Evolutionary conservation across 495 filamentous ascomycete species (phyloP).

Genomic region (Entonaema liquescens): DNA sequence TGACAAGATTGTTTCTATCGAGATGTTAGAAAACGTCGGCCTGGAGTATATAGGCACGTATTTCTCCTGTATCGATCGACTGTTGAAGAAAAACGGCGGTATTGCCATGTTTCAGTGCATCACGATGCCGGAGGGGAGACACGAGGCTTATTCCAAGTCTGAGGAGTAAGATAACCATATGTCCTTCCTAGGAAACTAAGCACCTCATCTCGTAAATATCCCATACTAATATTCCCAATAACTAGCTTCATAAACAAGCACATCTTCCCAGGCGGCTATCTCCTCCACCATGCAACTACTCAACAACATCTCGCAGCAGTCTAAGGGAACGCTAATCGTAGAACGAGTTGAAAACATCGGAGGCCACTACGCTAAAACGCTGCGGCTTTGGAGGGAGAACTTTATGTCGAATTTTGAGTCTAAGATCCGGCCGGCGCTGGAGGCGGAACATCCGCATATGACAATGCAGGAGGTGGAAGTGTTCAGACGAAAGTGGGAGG

Average conservation of each 20-base stretch:
- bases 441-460: conserved; percentile 62
- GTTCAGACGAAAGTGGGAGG: conserved; percentile 74
- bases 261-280: conserved; percentile 78
- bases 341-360: conserved; percentile 73
- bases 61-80: conserved; percentile 63
- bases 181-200: background rate
- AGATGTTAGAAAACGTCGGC: conserved; percentile 81
- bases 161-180: conserved; percentile 52
- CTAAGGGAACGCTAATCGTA: conserved; percentile 65
- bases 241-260: conserved; percentile 76
- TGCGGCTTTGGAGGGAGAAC: conserved; percentile 71
- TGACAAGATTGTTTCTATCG: conserved; percentile 75
- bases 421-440: conserved; percentile 63
- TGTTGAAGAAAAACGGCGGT: conserved; percentile 70
- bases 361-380: conserved; percentile 72
- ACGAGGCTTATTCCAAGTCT: conserved; percentile 55
- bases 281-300: conserved; percentile 72
- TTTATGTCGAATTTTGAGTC: conserved; percentile 69
- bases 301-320: conserved; percentile 65
- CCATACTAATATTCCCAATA: conserved; percentile 49
- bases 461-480: conserved; percentile 66
- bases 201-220: background rate
- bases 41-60: conserved; percentile 68
- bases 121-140: conserved; percentile 71
- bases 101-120: conserved; percentile 79